phyloP scores from a whole-genome alignment of 345 rosid genomes.

The Noccaea bulbosa region DNA sequence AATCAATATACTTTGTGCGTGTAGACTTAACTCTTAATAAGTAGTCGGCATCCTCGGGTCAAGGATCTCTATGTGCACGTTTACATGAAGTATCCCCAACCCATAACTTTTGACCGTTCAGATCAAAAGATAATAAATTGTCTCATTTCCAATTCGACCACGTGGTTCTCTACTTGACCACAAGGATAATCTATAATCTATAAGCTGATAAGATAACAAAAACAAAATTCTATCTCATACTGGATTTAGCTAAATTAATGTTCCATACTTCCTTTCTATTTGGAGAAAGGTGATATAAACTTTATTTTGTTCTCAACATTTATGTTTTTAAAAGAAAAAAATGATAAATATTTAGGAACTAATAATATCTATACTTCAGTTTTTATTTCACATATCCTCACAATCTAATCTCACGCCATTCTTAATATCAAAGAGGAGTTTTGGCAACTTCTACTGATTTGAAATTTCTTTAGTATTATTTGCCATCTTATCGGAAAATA shows the following conservation, averaged over 20 bases:
- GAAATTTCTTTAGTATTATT: slow-evolving; percentile 1
- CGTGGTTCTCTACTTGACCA: slow-evolving; percentile 16
- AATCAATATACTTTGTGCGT: too few species aligned
- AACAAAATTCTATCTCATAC: not conserved
- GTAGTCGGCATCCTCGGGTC: not conserved
- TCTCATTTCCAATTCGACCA: slow-evolving; percentile 3
- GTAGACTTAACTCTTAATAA: too few species aligned
- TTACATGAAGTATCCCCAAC: slow-evolving; percentile 3
- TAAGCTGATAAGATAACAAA: not conserved
- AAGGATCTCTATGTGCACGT: slow-evolving; percentile 11
- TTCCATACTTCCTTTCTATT: slow-evolving; percentile 4
- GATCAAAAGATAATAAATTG: not conserved
- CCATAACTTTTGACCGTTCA: slow-evolving; percentile 10
- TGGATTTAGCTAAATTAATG: not conserved
- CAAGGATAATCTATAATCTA: not conserved
- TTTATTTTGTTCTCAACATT: not conserved
- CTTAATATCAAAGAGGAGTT: too few species aligned
- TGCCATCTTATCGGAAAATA: slow-evolving; percentile 12
- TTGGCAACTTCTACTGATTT: too few species aligned
- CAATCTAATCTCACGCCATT: slow-evolving; percentile 18
- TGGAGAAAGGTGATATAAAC: slow-evolving; percentile 5
- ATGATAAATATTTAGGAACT: not conserved
- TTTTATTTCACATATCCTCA: not conserved
- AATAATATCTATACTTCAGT: not conserved
- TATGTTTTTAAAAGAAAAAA: not conserved